Evolutionary conservation across 805 yeast genomes (phyloP), one percentile per base, ranked within the genome.

Genomic region (Isabelozyma rhagii): DNA sequence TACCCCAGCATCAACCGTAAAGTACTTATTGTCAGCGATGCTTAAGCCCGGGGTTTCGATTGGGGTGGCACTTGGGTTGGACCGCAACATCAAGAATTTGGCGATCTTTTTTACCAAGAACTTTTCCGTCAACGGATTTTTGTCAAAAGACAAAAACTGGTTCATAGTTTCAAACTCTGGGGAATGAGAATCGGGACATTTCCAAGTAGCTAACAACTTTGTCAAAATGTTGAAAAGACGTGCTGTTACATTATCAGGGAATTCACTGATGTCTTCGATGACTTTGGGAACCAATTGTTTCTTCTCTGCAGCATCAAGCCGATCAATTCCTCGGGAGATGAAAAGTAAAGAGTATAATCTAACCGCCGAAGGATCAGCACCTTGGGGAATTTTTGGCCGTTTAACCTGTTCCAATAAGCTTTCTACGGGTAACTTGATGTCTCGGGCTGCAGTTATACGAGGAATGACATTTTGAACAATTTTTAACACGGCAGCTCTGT

Each of bases 1-100:
- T 0, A 83, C 79, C 27, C 92, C 93, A 2, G 93, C 89, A 53
- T 80, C 80, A 47, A 75, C 77, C 0, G 89, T 85, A 56, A 89
- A 81, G 56, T 85, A 89, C 0, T 79, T 62, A 15, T 80, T 77
- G 41, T 86, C 90, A 0, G 61, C 61, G 0, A 73, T 63, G 11
- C 84, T 71, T 46, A 91, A 66, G 0, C 96, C 96, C 0, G 93
- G 90, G 50, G 82, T 75, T 57, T 51, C 62, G 48, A 48, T 66
- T 52, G 46, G 75, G 62, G 41, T 63, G 49, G 56, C 49, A 7
- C 54, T 42, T 0, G 59, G 43, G 36, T 48, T 60, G 1, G 91
- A 84, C 42, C 69, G 69, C 34, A 89, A 64, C 44, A 88, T 56
- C 61, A 88, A 78, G 51, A 88, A 77, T 47, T 81, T 77, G 8